Evolutionary conservation across 2,329 filamentous ascomycete species (phyloP).

Genomic region (Exophiala spinifera): DNA sequence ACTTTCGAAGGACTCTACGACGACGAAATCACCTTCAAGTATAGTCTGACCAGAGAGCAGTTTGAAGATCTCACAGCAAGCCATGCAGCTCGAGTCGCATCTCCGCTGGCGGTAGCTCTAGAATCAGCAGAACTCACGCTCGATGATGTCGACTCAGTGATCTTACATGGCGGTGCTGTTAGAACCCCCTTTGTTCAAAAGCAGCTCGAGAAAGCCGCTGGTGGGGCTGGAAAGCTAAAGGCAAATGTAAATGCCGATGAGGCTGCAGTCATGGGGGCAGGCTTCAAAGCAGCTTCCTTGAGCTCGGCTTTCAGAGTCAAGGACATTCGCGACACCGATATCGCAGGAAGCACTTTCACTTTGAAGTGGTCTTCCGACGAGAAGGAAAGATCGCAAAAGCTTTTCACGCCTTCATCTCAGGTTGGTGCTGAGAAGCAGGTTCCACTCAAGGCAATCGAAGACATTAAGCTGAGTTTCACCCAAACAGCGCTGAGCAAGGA

Average conservation of each 20-base stretch:
- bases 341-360: conserved; percentile 67
- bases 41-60: conserved; percentile 74
- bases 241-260: conserved; percentile 97
- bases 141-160: conserved; percentile 78
- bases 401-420: conserved; percentile 76
- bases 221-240: conserved; percentile 73
- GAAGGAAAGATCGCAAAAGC: conserved; percentile 72
- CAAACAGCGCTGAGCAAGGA: conserved; percentile 63
- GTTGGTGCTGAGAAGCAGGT: conserved; percentile 79
- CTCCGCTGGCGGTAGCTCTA: conserved; percentile 71
- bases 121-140: conserved; percentile 69
- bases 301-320: conserved; percentile 97
- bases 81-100: conserved; percentile 65
- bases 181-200: conserved; percentile 94
- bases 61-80: conserved; percentile 75
- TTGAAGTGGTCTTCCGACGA: conserved; percentile 72
- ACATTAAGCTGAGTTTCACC: conserved; percentile 77
- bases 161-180: conserved; percentile 85
- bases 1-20: conserved; percentile 82
- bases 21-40: conserved; percentile 89
- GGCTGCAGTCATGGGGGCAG: conserved; percentile 91
- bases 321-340: conserved; percentile 84
- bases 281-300: conserved; percentile 86
- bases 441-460: conserved; percentile 74
- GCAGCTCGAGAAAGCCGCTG: conserved; percentile 72